Percentiles rank a stretch among this genome's conserved stretches.
Conservation (phyloP, 805 yeast species). For the Isabelozyma heimii region DNA sequence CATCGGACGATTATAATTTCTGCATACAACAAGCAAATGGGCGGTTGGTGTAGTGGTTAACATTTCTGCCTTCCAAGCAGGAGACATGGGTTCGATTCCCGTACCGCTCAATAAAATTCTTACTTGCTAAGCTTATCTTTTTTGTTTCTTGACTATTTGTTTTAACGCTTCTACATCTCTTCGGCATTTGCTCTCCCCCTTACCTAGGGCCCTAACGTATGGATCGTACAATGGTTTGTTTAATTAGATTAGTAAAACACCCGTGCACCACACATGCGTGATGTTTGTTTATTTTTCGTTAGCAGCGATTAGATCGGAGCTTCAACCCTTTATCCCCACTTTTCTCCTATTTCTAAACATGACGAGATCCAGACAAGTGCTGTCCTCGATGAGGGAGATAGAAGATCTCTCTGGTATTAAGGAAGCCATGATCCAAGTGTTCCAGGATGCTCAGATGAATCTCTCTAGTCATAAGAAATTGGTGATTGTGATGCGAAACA, state of each 20-base stretch:
- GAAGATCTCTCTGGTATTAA: slow-evolving; percentile 19
- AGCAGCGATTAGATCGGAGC: not conserved
- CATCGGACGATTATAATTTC: too few relatives aligned
- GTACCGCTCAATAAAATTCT: slow-evolving; percentile 58
- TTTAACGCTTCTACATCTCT: too few relatives aligned
- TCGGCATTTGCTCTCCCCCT: too few relatives aligned
- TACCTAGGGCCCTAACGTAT: not conserved
- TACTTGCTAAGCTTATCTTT: not conserved
- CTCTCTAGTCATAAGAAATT: slow-evolving; percentile 77
- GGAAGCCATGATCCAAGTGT: slow-evolving; percentile 58
- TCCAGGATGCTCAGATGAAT: slow-evolving; percentile 76
- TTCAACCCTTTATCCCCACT: not conserved
- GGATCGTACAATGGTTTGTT: not conserved
- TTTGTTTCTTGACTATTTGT: not conserved
- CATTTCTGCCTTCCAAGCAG: slow-evolving; percentile 93
- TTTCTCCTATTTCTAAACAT: not conserved
- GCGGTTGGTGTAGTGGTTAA: slow-evolving; percentile 92
- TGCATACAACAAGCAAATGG: slow-evolving; percentile 28
- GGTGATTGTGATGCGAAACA: slow-evolving; percentile 56
- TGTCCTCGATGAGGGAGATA: slow-evolving; percentile 15
- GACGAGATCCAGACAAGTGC: not conserved
- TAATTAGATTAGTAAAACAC: not conserved
- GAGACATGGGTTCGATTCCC: slow-evolving; percentile 95
- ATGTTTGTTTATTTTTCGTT: not conserved
- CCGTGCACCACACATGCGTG: not conserved